These are phyloP conservation scores for Chlamydomonas reinhardtii DNA, from an alignment of 163 green algal genomes.

Conservation along the genomic window DNA sequence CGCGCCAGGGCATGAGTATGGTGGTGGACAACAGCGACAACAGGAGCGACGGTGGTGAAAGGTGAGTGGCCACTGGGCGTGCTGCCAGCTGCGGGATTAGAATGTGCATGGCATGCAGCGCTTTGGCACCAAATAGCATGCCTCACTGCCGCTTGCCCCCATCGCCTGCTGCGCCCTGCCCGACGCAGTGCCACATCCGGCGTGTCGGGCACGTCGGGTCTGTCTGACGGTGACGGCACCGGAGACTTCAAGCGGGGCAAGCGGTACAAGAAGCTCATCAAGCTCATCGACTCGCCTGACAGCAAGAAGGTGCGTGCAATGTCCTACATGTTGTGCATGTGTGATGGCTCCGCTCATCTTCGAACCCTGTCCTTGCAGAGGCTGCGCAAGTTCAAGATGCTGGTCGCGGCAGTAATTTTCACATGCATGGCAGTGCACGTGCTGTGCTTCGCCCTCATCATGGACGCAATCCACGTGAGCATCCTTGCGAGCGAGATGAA, in stretches of 20 bases:
- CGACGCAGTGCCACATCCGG: no score
- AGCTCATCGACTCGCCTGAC: slow-evolving; percentile 25
- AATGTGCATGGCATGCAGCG: no score
- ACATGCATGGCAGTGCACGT: background rate
- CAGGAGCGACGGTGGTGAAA: background rate
- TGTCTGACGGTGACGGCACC: background rate
- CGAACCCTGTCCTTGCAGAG: background rate
- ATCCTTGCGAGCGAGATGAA: no score
- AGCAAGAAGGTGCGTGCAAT: slow-evolving; percentile 10
- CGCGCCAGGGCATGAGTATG: no score
- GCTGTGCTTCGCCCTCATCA: slow-evolving; percentile 34
- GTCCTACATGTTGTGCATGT: no score
- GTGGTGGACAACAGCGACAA: background rate
- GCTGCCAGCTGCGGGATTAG: no score
- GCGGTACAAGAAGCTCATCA: slow-evolving; percentile 33
- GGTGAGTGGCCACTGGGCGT: no score
- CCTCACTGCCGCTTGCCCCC: no score
- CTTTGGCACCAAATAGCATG: no score
- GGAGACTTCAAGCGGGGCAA: slow-evolving; percentile 37
- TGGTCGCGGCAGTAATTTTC: background rate
- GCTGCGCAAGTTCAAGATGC: background rate
- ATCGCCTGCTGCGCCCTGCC: no score
- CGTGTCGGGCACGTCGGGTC: background rate
- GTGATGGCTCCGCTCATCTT: no score
- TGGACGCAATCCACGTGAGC: slow-evolving; percentile 9